These are phyloP conservation scores for Gnaphalium uliginosum DNA, from an alignment of 129 eudicot species.

Conservation along the genomic window DNA sequence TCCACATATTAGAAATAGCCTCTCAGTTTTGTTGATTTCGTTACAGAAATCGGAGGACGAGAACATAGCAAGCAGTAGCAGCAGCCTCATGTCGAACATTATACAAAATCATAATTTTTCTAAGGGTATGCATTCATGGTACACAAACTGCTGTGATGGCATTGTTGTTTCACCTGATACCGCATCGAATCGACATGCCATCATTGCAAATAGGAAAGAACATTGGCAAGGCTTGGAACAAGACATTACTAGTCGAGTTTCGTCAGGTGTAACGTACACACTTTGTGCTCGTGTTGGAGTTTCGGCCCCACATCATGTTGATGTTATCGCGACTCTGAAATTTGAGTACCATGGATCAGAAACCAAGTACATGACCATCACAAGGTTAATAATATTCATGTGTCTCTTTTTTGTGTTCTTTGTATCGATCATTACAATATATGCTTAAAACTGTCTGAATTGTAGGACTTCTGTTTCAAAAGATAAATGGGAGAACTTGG, in stretches of 20 bases:
- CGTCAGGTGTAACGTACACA: conserved; percentile 51
- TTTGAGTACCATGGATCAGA: conserved; percentile 52
- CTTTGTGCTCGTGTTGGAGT: conserved; percentile 74
- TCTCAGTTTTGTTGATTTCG: background rate
- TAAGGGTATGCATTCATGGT: conserved; percentile 70
- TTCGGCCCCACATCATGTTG: conserved; percentile 46
- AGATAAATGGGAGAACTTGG: conserved; percentile 67
- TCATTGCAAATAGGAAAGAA: conserved; percentile 64
- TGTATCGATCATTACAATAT: background rate
- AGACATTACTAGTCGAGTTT: conserved; percentile 66
- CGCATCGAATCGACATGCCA: conserved; percentile 42
- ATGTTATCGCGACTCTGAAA: conserved; percentile 70
- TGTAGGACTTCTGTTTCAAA: conserved; percentile 60
- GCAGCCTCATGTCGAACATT: conserved; percentile 31
- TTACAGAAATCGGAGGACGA: conserved; percentile 36
- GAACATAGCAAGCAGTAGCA: conserved; percentile 32
- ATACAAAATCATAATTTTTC: conserved; percentile 77
- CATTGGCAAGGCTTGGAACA: conserved; percentile 97
- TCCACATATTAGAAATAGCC: background rate
- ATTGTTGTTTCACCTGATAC: conserved; percentile 40
- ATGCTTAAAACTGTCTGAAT: conserved; percentile 9
- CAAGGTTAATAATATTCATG: conserved; percentile 43
- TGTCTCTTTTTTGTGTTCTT: background rate
- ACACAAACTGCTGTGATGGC: conserved; percentile 65
- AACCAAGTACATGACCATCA: conserved; percentile 62